Percentiles rank a stretch among this genome's conserved stretches.
These are phyloP conservation scores for Clarireedia hainanense DNA, from an alignment of 2,329 filamentous ascomycete genomes.

Conservation along the genomic window DNA sequence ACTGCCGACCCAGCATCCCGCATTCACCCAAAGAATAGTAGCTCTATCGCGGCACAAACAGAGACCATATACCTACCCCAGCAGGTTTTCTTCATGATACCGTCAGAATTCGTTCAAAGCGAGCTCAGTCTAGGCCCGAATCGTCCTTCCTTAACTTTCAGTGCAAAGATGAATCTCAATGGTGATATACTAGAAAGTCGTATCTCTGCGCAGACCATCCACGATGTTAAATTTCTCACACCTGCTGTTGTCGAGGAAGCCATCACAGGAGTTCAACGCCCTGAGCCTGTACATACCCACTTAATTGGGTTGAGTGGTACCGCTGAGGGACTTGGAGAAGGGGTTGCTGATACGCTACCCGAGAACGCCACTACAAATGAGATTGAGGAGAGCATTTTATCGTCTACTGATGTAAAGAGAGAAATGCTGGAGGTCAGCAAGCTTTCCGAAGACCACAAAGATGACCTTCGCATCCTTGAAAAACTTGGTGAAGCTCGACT, in stretches of 20 bases:
- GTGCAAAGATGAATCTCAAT: constrained; percentile 44
- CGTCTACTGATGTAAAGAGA: constrained; percentile 29
- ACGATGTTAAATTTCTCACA: constrained; percentile 49
- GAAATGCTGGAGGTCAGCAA: constrained; percentile 35
- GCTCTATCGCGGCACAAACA: constrained; percentile 53
- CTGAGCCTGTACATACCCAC: not conserved
- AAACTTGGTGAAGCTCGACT: constrained; percentile 37
- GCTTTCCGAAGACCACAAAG: constrained; percentile 36
- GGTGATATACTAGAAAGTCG: constrained; percentile 48
- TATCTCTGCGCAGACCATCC: constrained; percentile 46
- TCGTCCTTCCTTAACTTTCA: constrained; percentile 53
- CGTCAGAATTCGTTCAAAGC: constrained; percentile 38
- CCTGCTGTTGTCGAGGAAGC: constrained; percentile 39
- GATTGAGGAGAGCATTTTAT: too few species aligned
- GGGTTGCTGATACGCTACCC: too few species aligned
- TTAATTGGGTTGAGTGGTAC: too few species aligned
- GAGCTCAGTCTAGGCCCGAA: constrained; percentile 46
- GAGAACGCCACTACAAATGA: too few species aligned
- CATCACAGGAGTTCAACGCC: constrained; percentile 11
- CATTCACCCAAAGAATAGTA: constrained; percentile 48
- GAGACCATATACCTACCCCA: constrained; percentile 54
- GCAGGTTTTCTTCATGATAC: constrained; percentile 51
- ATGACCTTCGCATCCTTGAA: constrained; percentile 41
- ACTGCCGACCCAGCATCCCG: constrained; percentile 71
- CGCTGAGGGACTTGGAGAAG: too few species aligned